Conservation (phyloP, 108 stramenopile genomes). For the Pseudonitzschia delicatissima region DNA sequence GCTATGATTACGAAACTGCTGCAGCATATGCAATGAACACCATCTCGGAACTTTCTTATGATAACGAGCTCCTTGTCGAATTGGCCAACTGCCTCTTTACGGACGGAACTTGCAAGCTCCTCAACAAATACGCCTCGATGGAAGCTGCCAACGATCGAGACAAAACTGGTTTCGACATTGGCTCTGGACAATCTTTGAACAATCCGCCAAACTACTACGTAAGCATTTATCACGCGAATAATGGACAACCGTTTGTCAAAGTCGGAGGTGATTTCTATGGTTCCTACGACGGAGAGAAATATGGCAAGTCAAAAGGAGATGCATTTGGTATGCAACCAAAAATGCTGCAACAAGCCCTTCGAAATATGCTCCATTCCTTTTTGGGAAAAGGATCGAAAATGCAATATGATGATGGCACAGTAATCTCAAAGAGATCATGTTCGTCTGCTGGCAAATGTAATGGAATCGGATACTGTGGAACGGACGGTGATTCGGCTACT, state of each 20-base stretch:
- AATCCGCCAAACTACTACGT: slow-evolving; percentile 78
- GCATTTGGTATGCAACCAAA: slow-evolving; percentile 57
- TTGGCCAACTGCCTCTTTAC: slow-evolving; percentile 64
- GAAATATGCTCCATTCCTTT: slow-evolving; percentile 70
- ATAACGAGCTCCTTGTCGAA: slow-evolving; percentile 46
- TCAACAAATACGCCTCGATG: slow-evolving; percentile 54
- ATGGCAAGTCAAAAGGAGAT: slow-evolving; percentile 59
- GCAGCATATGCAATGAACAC: slow-evolving; percentile 56
- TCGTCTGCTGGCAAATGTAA: slow-evolving; percentile 52
- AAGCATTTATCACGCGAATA: slow-evolving; percentile 53
- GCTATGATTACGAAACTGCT: slow-evolving; percentile 57
- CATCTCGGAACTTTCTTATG: slow-evolving; percentile 51
- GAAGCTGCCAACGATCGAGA: slow-evolving; percentile 54
- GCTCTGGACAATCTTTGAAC: slow-evolving; percentile 45
- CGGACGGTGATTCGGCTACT: slow-evolving; percentile 40
- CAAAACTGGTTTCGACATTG: slow-evolving; percentile 55
- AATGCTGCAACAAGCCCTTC: slow-evolving; percentile 61
- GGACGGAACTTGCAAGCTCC: slow-evolving; percentile 63
- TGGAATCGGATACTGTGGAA: slow-evolving; percentile 59
- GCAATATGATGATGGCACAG: slow-evolving; percentile 18
- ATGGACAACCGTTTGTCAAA: slow-evolving; percentile 80
- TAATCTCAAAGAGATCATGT: slow-evolving; percentile 28
- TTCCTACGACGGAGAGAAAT: slow-evolving; percentile 59
- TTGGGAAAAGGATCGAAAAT: slow-evolving; percentile 55
- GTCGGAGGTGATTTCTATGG: slow-evolving; percentile 70